Conservation (phyloP, 2,329 filamentous ascomycete species). For the Fusarium verrucosum region DNA sequence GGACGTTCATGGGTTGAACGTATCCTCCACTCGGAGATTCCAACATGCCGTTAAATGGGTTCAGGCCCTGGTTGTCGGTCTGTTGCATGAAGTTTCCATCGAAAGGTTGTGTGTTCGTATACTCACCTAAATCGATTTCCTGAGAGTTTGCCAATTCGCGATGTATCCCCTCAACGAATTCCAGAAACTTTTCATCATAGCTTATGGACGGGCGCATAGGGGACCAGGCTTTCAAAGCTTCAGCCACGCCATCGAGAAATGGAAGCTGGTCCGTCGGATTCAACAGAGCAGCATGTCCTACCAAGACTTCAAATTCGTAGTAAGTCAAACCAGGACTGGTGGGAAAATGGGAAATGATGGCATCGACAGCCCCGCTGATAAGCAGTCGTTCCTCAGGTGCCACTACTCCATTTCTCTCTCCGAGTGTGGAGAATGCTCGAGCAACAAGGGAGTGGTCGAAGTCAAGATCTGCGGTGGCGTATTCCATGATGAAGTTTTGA, state of each 20-base stretch:
- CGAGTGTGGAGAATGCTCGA: background rate
- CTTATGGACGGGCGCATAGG: too few relatives aligned
- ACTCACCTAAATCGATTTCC: too few relatives aligned
- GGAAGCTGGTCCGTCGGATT: accelerated
- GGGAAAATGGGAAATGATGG: background rate
- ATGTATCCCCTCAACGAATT: background rate
- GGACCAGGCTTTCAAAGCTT: too few relatives aligned
- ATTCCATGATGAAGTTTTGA: too few relatives aligned
- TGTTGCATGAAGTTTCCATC: background rate
- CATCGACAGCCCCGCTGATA: background rate
- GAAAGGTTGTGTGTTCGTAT: too few relatives aligned
- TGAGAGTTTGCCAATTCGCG: background rate
- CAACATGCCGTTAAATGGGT: accelerated
- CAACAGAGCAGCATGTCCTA: background rate
- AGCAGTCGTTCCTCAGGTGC: accelerated
- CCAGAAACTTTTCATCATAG: background rate
- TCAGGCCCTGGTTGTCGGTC: background rate
- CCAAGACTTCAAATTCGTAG: background rate
- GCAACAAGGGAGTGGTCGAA: background rate
- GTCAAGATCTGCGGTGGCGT: background rate
- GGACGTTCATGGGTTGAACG: too few relatives aligned
- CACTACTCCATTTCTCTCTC: too few relatives aligned
- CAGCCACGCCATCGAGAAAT: background rate
- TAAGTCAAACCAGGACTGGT: background rate
- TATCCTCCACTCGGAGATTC: too few relatives aligned